Evolutionary conservation across 2,329 filamentous ascomycete genomes (phyloP), one percentile per base, ranked within the genome.

Genomic region (Penicillium sp.): DNA sequence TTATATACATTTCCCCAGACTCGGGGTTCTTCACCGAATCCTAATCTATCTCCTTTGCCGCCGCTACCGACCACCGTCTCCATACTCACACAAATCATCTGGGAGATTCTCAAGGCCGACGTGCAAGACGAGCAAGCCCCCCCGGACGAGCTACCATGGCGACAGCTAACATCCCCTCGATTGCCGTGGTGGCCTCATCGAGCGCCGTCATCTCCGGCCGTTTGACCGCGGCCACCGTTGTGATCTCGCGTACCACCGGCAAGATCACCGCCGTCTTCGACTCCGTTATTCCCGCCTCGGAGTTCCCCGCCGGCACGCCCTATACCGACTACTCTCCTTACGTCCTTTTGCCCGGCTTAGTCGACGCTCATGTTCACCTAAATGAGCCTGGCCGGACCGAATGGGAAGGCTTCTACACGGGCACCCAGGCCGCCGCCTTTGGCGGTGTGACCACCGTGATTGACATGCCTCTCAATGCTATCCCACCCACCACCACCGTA

Each of bases 321-420:
- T 97, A 97, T 67, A 77, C 80, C 53, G 84, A 98, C 72, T 83
- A 95, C 69, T 87, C 86, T 15, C 88, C 91, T 8, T 79, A 84
- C 65, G 77, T 97, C 32, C 74, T 98, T 26, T 76, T 97, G 21
- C 93, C 93, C 0, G 93, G 93, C 14, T 75, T 98, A 19, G 91
- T 98, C 13, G 93, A 98, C 64, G 91, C 93, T 23, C 93, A 98
- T 65, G 93, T 98, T 25, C 93, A 98, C 70, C 80, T 97, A 55
- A 97, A 97, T 60, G 93, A 98, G 70, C 93, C 93, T 0, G 93
- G 93, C 28, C 80, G 93, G 41, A 96, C 91, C 36, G 91, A 96
- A 78, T 97, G 93, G 93, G 93, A 98, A 63, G 93, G 93, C 8
- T 98, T 98, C 74, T 86, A 84, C 73, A 96, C 90, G 1, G 93